Conservation (phyloP, 306 rosid species). For the Elaeagnus macrophylla region DNA sequence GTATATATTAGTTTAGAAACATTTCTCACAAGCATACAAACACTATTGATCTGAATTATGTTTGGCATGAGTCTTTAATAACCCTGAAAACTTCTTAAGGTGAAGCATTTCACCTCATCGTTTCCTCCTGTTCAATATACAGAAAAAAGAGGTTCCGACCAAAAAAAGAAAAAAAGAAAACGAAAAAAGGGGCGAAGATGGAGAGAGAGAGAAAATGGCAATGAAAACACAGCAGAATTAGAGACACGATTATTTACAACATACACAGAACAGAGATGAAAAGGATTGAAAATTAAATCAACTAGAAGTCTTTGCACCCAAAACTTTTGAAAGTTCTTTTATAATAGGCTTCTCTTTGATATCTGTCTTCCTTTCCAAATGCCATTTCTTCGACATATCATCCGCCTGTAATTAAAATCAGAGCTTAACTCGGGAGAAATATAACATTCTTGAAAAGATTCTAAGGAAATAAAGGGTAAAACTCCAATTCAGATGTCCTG, state of each 20-base stretch:
- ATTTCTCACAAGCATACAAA: too few relatives aligned
- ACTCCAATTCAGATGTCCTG: not conserved
- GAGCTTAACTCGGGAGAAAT: constrained; percentile 18
- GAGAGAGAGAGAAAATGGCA: too few relatives aligned
- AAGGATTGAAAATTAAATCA: constrained; percentile 15
- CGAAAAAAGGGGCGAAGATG: too few relatives aligned
- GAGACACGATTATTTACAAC: not conserved
- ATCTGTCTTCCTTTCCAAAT: constrained; percentile 41
- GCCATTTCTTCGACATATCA: constrained; percentile 62
- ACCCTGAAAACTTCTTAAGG: too few relatives aligned
- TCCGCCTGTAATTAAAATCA: constrained; percentile 49
- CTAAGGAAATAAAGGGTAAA: not conserved
- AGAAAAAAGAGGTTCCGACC: too few relatives aligned
- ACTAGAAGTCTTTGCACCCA: constrained; percentile 40
- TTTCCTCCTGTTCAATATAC: too few relatives aligned
- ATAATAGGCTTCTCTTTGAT: constrained; percentile 56
- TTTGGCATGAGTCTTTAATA: too few relatives aligned
- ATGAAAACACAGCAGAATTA: too few relatives aligned
- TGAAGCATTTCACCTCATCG: too few relatives aligned
- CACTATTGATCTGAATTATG: too few relatives aligned
- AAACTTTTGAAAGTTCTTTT: constrained; percentile 54
- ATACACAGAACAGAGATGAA: not conserved
- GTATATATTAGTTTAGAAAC: too few relatives aligned
- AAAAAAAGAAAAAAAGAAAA: too few relatives aligned
- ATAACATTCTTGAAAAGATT: not conserved